These are phyloP conservation scores for Withania somnifera DNA, from an alignment of 305 asterid genomes.

Conservation along the genomic window DNA sequence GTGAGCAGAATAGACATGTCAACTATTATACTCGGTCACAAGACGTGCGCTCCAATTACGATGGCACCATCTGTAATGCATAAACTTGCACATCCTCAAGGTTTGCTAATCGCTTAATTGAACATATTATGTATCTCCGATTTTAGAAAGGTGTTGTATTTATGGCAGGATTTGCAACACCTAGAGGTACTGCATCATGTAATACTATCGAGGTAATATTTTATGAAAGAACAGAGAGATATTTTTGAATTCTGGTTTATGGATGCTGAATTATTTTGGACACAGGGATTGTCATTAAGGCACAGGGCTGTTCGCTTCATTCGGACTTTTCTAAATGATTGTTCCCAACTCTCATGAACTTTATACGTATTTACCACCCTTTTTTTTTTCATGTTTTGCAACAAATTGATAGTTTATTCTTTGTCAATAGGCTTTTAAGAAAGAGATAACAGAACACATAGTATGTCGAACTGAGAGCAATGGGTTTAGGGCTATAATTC, in stretches of 20 bases:
- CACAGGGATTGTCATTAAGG: constrained; percentile 51
- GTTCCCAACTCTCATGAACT: background rate
- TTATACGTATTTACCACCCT: background rate
- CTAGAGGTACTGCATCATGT: constrained; percentile 53
- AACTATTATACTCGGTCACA: constrained; percentile 37
- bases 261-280: background rate
- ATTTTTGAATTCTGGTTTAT: background rate
- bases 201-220: constrained; percentile 55
- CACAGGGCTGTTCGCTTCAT: constrained; percentile 57
- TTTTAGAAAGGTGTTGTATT: background rate
- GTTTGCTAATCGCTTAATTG: constrained; percentile 11
- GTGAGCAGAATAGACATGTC: constrained; percentile 44
- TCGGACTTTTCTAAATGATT: constrained; percentile 38
- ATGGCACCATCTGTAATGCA: constrained; percentile 51
- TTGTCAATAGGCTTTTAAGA: constrained; percentile 34
- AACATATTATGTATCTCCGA: background rate
- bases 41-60: constrained; percentile 43
- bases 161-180: constrained; percentile 51
- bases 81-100: constrained; percentile 54
- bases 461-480: constrained; percentile 59
- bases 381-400: background rate
- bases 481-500: constrained; percentile 56
- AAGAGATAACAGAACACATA: constrained; percentile 46
- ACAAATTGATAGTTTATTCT: background rate
- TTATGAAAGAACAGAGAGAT: too few species aligned